Conservation (phyloP, 108 stramenopile species). For the Nitzschia palea region DNA sequence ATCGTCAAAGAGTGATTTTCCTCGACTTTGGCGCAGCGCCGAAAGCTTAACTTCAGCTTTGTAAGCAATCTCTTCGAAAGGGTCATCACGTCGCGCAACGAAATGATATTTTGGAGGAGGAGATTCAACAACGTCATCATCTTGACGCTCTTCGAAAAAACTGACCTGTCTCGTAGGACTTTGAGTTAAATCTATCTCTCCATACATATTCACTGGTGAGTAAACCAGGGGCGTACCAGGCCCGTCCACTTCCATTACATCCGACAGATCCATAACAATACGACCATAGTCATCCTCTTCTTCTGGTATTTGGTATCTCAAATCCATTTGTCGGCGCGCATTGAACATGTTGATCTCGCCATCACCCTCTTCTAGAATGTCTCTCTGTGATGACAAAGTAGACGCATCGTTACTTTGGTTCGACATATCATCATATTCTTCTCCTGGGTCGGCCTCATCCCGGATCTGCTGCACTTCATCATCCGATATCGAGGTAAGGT, state of each 20-base stretch:
- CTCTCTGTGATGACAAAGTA: slow-evolving; percentile 8
- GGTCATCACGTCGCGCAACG: no score
- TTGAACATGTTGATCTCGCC: no score
- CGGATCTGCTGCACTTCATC: slow-evolving; percentile 12
- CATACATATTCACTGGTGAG: slow-evolving; percentile 15
- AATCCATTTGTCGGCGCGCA: not conserved
- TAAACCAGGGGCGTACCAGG: slow-evolving; percentile 31
- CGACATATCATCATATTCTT: not conserved
- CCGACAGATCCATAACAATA: slow-evolving; percentile 18
- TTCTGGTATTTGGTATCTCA: slow-evolving; percentile 19
- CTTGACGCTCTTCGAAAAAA: slow-evolving; percentile 1
- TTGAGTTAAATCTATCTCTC: no score
- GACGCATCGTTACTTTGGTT: slow-evolving; percentile 6
- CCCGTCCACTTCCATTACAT: slow-evolving; percentile 23
- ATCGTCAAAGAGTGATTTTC: no score
- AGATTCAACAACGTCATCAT: slow-evolving; percentile 3
- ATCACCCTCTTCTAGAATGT: not conserved
- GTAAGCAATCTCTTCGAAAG: no score
- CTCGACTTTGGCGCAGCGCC: no score
- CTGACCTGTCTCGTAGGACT: no score
- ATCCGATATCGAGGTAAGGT: slow-evolving; percentile 25
- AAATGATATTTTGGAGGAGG: no score
- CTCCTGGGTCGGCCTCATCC: not conserved
- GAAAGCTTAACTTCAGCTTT: no score
- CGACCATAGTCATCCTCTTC: slow-evolving; percentile 19